Evolutionary conservation across 257 asterid species (phyloP), one percentile per base, ranked within the genome.

Genomic region (Primulina tabacum): DNA sequence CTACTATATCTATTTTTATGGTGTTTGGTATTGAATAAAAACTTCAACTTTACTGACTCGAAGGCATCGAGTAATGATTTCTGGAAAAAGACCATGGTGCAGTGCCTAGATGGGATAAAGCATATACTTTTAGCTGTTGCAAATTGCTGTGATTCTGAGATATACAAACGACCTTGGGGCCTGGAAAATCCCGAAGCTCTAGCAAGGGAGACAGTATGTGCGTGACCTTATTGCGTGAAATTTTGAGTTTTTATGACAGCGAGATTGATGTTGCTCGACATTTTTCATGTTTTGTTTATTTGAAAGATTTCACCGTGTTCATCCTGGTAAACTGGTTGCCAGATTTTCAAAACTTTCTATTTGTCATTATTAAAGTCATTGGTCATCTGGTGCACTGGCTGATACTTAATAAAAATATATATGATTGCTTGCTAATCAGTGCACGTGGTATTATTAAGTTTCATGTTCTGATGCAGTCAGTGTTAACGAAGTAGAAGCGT

Each of bases 401-500:
- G n/a, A 20, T 21, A 38, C 12, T 30, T 24, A 9, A 18, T 11
- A 38, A 64, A 12, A 64, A 5, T 6, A 43, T 60, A 28, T 2
- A 17, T 26, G 28, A 63, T 75, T 64, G 12, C 47, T 20, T 74
- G 60, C 77, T 79, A 57, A 74, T 62, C 26, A 58, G 43, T 53
- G 16, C 64, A 8, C 56, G 20, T 65, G 60, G 32, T 74, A 38
- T 7, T 32, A 60, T 69, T 43, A 64, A 20, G 60, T 24, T 67
- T 64, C 37, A 64, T 67, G 11, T 72, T 74, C 53, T 75, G 64
- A 60, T 80, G 86, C 95, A 90, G 96, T 91, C 75, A 84, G 92
- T 69, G 95, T 91, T 65, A 91, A 92, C 60, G 97, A 91, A 79
- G 82, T 91, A 64, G 95, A 91, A 82, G 97, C 97, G 10, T 77